Base-by-base conservation (phyloP, 305 asterid species). In the Fraxinus paxiana region DNA sequence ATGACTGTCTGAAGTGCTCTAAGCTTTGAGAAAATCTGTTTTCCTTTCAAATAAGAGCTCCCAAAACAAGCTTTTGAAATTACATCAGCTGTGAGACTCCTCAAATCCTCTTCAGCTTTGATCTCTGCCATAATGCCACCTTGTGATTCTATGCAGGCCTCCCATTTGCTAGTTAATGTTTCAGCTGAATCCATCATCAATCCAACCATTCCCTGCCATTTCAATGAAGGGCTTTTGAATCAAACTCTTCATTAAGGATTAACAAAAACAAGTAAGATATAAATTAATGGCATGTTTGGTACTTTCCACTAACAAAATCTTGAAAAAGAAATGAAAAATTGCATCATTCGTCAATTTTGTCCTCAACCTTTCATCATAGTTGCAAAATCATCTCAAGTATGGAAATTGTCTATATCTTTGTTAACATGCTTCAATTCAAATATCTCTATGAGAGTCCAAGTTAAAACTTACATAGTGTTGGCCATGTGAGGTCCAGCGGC, bases 21-120 rank as follows among this genome's bases (percentile, higher is more conserved):
- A 73, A 94, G 98, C 86, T 90, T 91, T 24, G 93, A 87, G 87
- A 92, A 94, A 17, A 94, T 92, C 33, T 88, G 77, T 75, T 89
- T 87, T 83, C 98, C 98, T 84, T 89, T 88, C 80, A 85, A 82
- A 79, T 87, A 92, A 1, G 94, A 94, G 80, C 97, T 92, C 33
- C 98, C 98, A 85, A 94, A 94, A 81, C 95, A 94, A 12, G 97
- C 93, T 85, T 90, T 89, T 18, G 97, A 90, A 80, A 94, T 94
- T 3, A 94, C 94, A 80, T 94, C 98, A 18, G 88, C 98, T 3
- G 98, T 88, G 9, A 90, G 77, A 78, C 92, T 88, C 81, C 97
- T 88, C 74, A 94, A 82, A 80, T 91, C 96, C 56, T 92, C 92
- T 67, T 89, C 96, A 38, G 88, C 97, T 67, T 69, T 83, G 74